A percentile compares a stretch with the other conserved stretches of the same genome.
Conservation (phyloP, 257 asterid species). For the Gardenia jasminoides region DNA sequence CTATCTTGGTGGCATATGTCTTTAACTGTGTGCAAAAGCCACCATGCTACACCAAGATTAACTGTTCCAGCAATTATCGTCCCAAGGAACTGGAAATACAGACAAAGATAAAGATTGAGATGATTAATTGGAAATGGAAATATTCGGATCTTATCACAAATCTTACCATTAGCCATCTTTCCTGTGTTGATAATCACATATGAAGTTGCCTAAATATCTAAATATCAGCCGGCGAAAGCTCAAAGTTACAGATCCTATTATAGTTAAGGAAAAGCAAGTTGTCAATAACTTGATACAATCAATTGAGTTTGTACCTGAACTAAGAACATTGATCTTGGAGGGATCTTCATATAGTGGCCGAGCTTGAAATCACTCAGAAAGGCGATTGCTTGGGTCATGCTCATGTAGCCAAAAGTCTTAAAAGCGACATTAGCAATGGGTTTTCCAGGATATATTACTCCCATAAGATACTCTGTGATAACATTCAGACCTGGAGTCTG, state of each 20-base stretch:
- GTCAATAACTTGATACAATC: not conserved
- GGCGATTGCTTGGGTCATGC: constrained; percentile 91
- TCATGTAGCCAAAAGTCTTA: constrained; percentile 85
- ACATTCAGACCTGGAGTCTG: constrained; percentile 91
- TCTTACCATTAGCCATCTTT: not conserved
- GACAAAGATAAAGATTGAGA: constrained; percentile 5
- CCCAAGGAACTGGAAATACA: constrained; percentile 57
- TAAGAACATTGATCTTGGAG: constrained; percentile 93
- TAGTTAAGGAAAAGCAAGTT: not conserved
- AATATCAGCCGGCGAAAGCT: no score
- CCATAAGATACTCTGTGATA: constrained; percentile 91
- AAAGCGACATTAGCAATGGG: constrained; percentile 92
- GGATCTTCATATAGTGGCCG: constrained; percentile 97
- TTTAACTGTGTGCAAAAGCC: constrained; percentile 66
- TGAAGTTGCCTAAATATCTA: no score
- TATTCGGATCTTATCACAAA: not conserved
- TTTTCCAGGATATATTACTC: constrained; percentile 79
- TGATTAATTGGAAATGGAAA: not conserved
- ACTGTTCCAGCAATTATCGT: constrained; percentile 84
- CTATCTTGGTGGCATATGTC: constrained; percentile 69
- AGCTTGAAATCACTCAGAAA: constrained; percentile 92
- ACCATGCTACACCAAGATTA: constrained; percentile 79
- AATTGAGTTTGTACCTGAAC: constrained; percentile 66
- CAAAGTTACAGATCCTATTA: no score
- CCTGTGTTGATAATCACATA: no score